These are phyloP conservation scores for Phyllostachys edulis DNA, from an alignment of 176 grass and related monocot genomes.

Conservation along the genomic window DNA sequence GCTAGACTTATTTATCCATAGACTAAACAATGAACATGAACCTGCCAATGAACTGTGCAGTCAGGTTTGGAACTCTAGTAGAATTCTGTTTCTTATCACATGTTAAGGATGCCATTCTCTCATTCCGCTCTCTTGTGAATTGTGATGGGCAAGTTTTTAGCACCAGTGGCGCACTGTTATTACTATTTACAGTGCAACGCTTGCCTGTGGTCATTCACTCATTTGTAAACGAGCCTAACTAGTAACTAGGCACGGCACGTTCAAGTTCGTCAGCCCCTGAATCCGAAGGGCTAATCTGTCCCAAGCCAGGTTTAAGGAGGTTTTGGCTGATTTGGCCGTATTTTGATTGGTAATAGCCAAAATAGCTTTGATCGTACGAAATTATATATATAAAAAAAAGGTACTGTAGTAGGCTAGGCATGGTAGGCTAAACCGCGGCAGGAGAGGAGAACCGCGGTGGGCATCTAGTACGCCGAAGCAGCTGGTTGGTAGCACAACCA, in stretches of 20 bases:
- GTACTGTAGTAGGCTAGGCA: no score
- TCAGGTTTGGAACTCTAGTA: neutral
- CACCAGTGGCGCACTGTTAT: neutral
- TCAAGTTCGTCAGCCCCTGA: neutral
- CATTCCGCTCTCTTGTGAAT: neutral
- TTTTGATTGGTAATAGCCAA: no score
- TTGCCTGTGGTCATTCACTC: neutral
- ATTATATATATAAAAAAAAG: no score
- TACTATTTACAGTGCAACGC: neutral
- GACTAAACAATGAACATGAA: neutral
- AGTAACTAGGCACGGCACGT: neutral
- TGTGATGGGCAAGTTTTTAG: neutral
- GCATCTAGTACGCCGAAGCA: no score
- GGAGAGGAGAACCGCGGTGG: no score
- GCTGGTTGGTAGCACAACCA: no score
- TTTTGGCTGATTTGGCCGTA: no score
- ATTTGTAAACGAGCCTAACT: no score
- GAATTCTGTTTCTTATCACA: neutral
- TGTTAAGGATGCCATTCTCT: neutral
- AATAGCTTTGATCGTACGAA: no score
- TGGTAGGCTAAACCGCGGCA: no score
- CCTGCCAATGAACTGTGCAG: neutral
- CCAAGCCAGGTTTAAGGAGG: no score
- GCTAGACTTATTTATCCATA: constrained; percentile 12
- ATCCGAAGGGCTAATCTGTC: neutral